Base-by-base conservation (phyloP, 1,284 basidiomycete species). In the Hemileia vastatrix region DNA sequence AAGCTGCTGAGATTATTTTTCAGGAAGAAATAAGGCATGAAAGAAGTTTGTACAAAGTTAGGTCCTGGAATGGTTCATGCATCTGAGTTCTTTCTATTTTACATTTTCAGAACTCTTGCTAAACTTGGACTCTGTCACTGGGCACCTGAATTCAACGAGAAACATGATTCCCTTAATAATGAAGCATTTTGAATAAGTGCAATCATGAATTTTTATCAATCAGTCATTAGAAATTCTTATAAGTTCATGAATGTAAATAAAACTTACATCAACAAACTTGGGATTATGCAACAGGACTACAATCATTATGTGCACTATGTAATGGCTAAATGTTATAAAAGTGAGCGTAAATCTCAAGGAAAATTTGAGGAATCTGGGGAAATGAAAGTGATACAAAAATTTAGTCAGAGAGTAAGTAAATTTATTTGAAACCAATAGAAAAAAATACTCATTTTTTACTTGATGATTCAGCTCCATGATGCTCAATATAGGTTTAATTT, bases 231-330 rank as follows among this genome's bases (percentile, higher is more conserved):
- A 31, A 27, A 27, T 15, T 13, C 51, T n/a, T 53, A 21, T 53
- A 15, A 27, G 9, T 53, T 13, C 51, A 53, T 53, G 51, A 27
- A 53, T 15, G 24, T 33, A 15, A 53, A 53, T 19, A 31, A 15
- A 24, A 31, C 51, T n/a, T 53, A 31, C 24, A 13, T 53, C 2
- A 13, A 53, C 8, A 19, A 53, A 31, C n/a, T 31, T 32, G 23
- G 24, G 19, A 11, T 53, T 5, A 8, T 53, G 15, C 8, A 33
- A 13, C 9, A 6, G 9, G 51, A 15, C n/a, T 53, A 53, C 15
- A 33, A 53, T 53, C 51, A 53, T 13, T 53, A 53, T 32, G 51
- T 53, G 2, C 51, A 53, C 23, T 53, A 53, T 53, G 24, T 53
- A 5, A 53, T 53, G 51, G 4, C 31, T 3, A 27, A 31, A 31